Conservation (phyloP, 305 asterid genomes). For the Fraxinus angustifolia region DNA sequence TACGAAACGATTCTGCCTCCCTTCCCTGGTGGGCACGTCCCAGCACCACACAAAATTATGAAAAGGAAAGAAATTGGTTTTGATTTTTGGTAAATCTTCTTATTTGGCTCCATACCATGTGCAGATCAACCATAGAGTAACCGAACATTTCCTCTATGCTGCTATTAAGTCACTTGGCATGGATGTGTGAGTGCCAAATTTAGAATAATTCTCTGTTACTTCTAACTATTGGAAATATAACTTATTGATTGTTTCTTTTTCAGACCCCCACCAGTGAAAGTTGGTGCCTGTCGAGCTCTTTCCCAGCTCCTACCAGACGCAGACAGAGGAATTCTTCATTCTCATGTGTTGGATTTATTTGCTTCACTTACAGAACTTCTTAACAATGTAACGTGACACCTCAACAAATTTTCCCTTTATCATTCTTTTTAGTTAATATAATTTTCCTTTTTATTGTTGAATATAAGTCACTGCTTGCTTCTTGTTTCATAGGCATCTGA, state of each 20-base stretch:
- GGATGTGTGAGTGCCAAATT: conserved; percentile 71
- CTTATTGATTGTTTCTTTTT: conserved; percentile 22
- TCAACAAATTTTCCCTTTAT: neutral
- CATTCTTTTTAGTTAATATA: conserved; percentile 5
- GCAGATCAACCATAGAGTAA: conserved; percentile 69
- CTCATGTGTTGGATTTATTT: conserved; percentile 60
- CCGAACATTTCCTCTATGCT: conserved; percentile 67
- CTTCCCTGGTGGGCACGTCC: neutral
- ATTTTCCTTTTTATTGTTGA: conserved; percentile 19
- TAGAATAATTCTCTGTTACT: conserved; percentile 6
- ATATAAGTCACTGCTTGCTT: conserved; percentile 18
- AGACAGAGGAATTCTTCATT: conserved; percentile 53
- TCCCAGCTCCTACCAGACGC: conserved; percentile 81
- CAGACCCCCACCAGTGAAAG: conserved; percentile 92
- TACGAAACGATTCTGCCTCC: conserved; percentile 13
- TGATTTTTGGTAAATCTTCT: neutral
- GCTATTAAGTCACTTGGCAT: conserved; percentile 78
- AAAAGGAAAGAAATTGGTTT: neutral
- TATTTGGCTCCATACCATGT: conserved; percentile 25
- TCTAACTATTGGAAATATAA: neutral
- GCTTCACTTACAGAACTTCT: conserved; percentile 86
- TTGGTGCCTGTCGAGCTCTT: conserved; percentile 93
- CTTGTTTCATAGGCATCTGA: conserved; percentile 80
- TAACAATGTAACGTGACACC: conserved; percentile 54
- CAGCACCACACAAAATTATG: neutral